Base-by-base conservation (phyloP, 2,329 filamentous ascomycete species). In the Botrytis deweyae region DNA sequence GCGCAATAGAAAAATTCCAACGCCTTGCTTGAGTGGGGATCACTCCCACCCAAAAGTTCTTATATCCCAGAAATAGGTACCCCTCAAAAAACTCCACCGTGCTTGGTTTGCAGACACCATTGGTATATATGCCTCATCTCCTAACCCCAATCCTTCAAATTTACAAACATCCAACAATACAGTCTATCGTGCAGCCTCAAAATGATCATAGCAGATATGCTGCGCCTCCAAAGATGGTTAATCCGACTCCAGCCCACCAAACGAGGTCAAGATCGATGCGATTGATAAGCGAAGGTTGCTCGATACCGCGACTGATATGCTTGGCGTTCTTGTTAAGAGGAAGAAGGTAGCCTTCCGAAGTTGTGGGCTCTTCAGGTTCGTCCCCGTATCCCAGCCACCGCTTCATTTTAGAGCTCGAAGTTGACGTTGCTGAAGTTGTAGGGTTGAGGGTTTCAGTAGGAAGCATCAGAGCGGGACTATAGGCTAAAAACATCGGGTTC, bases 391-490 rank as follows among this genome's bases (percentile, higher is more conserved):
- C 52, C 79, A 70, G 65, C 77, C 76, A 74, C 68, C 79, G 75
- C 73, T 83, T 83, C n/a, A 81, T 78, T 70, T 82, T 85, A 7
- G 81, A 77, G 46, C 80, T 82, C 7, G 81, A 76, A 5, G 81
- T 80, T 4, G 83, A 81, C 1, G 83, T 78, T 38, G 78, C 76
- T 3, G 82, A 84, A 0, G 83, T 75, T 33, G 78, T 80, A 1
- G 90, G 88, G 78, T 92, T 90, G 74, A 93, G 84, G 0, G 89
- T 92, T 18, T 85, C 84, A 4, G 91, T 92, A 2, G 91, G 91
- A 9, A 93, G 87, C 90, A 93, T 93, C 79, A 90, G 83, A 0
- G 91, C 90, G 8, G 90, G 88, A 20, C 82, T 85, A 80, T 87
- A 89, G 76, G 86, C 87, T 64, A 92, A 85, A 81, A 91, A 93